Conservation (phyloP, 495 filamentous ascomycete genomes). For the Aspergillus carlsbadensis region DNA sequence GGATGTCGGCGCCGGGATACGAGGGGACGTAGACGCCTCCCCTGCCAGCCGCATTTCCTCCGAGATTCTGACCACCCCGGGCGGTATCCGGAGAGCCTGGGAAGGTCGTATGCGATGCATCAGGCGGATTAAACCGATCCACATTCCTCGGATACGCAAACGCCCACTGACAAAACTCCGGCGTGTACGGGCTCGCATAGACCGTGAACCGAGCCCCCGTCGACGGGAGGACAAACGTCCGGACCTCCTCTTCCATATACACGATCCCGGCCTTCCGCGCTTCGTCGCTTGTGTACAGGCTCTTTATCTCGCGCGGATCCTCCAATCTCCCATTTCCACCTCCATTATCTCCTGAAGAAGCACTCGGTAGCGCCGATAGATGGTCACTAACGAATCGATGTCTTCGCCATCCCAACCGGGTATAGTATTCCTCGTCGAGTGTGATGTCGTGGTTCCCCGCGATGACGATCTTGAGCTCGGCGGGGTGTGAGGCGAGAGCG, state of each 20-base stretch:
- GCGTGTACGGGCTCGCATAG: slow-evolving; percentile 69
- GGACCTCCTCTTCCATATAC: slow-evolving; percentile 66
- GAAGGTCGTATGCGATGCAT: slow-evolving; percentile 15
- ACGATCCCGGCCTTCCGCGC: slow-evolving; percentile 53
- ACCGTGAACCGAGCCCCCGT: slow-evolving; percentile 62
- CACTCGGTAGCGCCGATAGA: slow-evolving; percentile 14
- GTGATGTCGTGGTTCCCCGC: slow-evolving; percentile 80
- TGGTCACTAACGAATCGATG: slow-evolving; percentile 27
- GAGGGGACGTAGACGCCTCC: slow-evolving; percentile 41
- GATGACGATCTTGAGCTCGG: slow-evolving; percentile 75
- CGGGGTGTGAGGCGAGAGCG: slow-evolving; percentile 55
- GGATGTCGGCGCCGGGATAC: slow-evolving; percentile 56
- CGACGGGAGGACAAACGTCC: slow-evolving; percentile 40
- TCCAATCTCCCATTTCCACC: slow-evolving; percentile 16
- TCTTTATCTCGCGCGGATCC: slow-evolving; percentile 29
- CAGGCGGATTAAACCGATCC: slow-evolving; percentile 53
- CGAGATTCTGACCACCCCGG: background rate
- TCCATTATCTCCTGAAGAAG: slow-evolving; percentile 6
- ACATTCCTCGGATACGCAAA: slow-evolving; percentile 58
- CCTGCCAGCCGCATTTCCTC: background rate
- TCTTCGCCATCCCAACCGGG: slow-evolving; percentile 27
- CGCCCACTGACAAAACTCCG: slow-evolving; percentile 58
- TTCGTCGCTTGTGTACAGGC: slow-evolving; percentile 47
- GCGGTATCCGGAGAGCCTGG: background rate
- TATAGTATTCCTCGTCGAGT: slow-evolving; percentile 58